A percentile compares a stretch with the other conserved stretches of the same genome.
These are phyloP conservation scores for Hyphopichia pseudoburtonii DNA, from an alignment of 1,139 yeast species.

Conservation along the genomic window DNA sequence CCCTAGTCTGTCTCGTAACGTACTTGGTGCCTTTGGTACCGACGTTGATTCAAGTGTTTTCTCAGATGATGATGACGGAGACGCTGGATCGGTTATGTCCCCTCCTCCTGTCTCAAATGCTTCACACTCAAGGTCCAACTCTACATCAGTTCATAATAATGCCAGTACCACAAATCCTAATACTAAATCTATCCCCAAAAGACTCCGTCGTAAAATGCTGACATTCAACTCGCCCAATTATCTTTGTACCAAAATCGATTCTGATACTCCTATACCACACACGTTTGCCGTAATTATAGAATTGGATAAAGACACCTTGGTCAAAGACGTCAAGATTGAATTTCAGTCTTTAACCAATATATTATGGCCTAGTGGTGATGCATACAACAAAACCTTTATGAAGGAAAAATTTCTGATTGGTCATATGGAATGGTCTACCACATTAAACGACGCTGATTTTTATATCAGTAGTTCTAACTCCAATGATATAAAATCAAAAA, in stretches of 20 bases:
- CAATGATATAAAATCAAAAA: slow-evolving; percentile 28
- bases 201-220: slow-evolving; percentile 16
- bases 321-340: slow-evolving; percentile 30
- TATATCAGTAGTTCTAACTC: slow-evolving; percentile 42
- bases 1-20: neutral
- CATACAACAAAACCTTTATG: slow-evolving; percentile 39
- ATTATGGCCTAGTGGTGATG: slow-evolving; percentile 59
- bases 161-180: no score
- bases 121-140: slow-evolving; percentile 1
- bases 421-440: slow-evolving; percentile 46
- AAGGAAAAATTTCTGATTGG: slow-evolving; percentile 55
- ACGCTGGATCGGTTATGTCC: slow-evolving; percentile 2
- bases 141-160: slow-evolving; percentile 2
- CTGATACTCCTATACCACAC: slow-evolving; percentile 45
- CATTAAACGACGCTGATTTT: slow-evolving; percentile 45
- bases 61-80: slow-evolving; percentile 8
- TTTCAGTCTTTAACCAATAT: slow-evolving; percentile 37
- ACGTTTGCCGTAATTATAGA: slow-evolving; percentile 47
- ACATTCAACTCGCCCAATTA: slow-evolving; percentile 38
- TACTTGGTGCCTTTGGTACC: no score
- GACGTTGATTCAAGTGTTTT: slow-evolving; percentile 1
- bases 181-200: slow-evolving; percentile 12
- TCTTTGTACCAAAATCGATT: slow-evolving; percentile 40
- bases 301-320: slow-evolving; percentile 32
- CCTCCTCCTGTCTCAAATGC: no score